Evolutionary conservation across 2,329 filamentous ascomycete genomes (phyloP), one percentile per base, ranked within the genome.

Genomic region (Hirsutella minnesotensis): DNA sequence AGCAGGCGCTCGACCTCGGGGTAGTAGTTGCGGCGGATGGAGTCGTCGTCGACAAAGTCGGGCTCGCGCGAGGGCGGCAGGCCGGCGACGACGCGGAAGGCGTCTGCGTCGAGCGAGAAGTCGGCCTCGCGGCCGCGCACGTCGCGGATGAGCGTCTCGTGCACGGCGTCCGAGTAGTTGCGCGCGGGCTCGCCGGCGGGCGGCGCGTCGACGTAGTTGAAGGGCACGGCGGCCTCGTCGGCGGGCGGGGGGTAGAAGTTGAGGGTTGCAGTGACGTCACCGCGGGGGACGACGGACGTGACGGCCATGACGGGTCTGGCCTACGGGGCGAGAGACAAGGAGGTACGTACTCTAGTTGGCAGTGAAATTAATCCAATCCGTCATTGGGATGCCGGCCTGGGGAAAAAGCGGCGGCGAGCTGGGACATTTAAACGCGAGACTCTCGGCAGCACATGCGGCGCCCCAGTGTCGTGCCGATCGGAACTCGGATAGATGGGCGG

Each of bases 1-100:
- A 95, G 67, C 21, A 94, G 66, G 39, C 72, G 60, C 63, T 89
- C 82, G 9, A 94, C 76, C 58, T 95, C 87, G 0, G 86, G 83
- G 66, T 95, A 95, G 69, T 94, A 95, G 42, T 78, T 72, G 1
- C 64, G 54, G 54, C 75, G 65, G 61, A 95, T 85, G 46, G 75
- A 76, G 10, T 70, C 75, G 53, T 88, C 82, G 58, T 85, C 77
- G 4, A 61, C 61, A 60, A 90, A 94, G 34, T 76, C 72, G 5
- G 43, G 5, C 36, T 62, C 59, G 9, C 39, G 46, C 3, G 73
- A 72, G 2, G 74, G 70, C 0, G 79, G 67, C 1, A 86, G 62
- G 51, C 70, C 63, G 12, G 67, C 65, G 39, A 87, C 59, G 18
- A 83, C 67, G 44, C 77, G 69, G 67, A 95, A 94, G 49, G 86